Evolutionary conservation across 148 eudicot genomes (phyloP).

Genomic region (Diospyros lotus): DNA sequence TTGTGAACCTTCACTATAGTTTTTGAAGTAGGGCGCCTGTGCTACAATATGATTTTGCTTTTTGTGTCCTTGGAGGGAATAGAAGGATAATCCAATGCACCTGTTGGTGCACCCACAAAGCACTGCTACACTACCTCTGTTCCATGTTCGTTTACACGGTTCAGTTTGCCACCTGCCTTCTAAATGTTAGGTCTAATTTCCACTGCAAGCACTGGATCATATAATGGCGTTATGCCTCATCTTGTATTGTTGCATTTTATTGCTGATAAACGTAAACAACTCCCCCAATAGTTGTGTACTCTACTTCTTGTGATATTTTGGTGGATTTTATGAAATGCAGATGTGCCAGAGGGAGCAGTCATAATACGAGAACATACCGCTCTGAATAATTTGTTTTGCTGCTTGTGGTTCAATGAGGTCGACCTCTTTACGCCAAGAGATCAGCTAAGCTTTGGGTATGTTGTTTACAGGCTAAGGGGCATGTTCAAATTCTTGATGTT

Average conservation of each 20-base stretch:
- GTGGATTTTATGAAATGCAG: constrained; percentile 35
- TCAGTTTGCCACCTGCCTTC: no score
- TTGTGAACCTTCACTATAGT: not conserved
- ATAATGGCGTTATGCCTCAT: not conserved
- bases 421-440: constrained; percentile 94
- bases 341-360: constrained; percentile 97
- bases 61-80: not conserved
- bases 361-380: constrained; percentile 86
- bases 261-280: not conserved
- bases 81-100: not conserved
- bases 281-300: not conserved
- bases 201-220: not conserved
- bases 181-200: not conserved
- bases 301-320: constrained; percentile 5
- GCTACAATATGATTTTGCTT: not conserved
- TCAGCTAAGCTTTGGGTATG: constrained; percentile 94
- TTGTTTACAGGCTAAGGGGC: constrained; percentile 61
- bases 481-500: constrained; percentile 81
- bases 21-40: not conserved
- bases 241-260: not conserved
- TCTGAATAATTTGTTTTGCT: constrained; percentile 79
- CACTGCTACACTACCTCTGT: not conserved
- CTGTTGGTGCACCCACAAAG: no score
- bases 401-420: constrained; percentile 99
- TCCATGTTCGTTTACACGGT: not conserved